Evolutionary conservation across 306 rosid genomes (phyloP), one percentile per base, ranked within the genome.

Genomic region (Amphicarpaea edgeworthii): DNA sequence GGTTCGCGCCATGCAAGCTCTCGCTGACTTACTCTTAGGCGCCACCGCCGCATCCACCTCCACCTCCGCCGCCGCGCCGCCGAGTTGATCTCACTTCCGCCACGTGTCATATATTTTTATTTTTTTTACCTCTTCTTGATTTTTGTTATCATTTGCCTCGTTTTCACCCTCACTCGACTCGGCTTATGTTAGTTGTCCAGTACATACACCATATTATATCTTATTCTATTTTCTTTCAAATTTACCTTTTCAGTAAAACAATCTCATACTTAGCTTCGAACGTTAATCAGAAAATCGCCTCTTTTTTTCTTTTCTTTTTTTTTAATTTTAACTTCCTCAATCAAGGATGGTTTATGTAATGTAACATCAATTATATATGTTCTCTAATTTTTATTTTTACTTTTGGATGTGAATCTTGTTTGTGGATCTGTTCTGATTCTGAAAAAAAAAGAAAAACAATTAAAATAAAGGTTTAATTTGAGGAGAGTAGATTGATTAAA

Each of bases 1-100:
- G 81, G 86, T 96, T 80, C 86, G 93, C 19, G 92, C 93, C 85
- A 92, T 96, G 99, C 70, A 81, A n/a, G 88, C 90, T 15, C 87
- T 96, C 17, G 83, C 92, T 20, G 86, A 90, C 19, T 82, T 87
- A 37, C 88, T 93, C 68, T 72, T 88, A 0, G 88, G 78, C 16
- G 76, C 88, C 30, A 64, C 80, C 2, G 8, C 82, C 12, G 59
- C 69, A 3, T 28, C 32, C 16, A 50, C 75, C 30, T 30, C 50
- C 10, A 42, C 75, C 64, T 43, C 87, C 70, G 19, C 58, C 40
- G 40, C 85, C 4, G 45, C 90, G 60, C 89, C 96, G 15, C 66
- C 80, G 30, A 77, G 79, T 46, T 89, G 84, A 89, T 84, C 41
- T 41, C 78, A 73, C 70, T 20, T 17, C 11, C 45, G 30, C 47